Percentiles rank a stretch among this genome's conserved stretches.
Evolutionary conservation across 2,329 filamentous ascomycete genomes (phyloP).

Genomic region (Aureobasidium musti): DNA sequence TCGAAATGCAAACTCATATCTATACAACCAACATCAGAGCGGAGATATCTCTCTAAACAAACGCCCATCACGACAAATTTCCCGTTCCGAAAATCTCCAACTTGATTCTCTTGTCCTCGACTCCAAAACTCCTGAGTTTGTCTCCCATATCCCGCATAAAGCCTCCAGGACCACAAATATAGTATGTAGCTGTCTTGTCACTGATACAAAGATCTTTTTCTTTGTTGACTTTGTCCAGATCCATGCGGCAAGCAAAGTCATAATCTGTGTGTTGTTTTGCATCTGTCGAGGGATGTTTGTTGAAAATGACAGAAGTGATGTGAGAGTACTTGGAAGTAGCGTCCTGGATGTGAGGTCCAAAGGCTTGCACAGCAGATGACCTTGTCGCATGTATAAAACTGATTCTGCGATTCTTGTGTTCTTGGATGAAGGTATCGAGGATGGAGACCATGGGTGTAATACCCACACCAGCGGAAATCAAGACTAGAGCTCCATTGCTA

Average conservation of each 20-base stretch:
- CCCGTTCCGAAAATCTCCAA: constrained; percentile 53
- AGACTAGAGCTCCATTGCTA: constrained; percentile 57
- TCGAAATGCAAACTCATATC: not conserved
- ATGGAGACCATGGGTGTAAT: constrained; percentile 68
- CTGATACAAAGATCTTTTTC: constrained; percentile 58
- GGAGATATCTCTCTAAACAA: not conserved
- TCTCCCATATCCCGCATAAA: constrained; percentile 67
- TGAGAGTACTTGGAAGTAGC: not conserved
- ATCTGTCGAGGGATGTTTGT: constrained; percentile 53
- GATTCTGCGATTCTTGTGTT: constrained; percentile 51
- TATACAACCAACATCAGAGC: not conserved
- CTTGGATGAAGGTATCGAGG: constrained; percentile 56
- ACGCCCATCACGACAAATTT: not conserved
- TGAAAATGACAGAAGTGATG: constrained; percentile 60
- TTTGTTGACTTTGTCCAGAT: constrained; percentile 58
- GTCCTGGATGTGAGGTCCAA: constrained; percentile 52
- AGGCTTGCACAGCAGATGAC: constrained; percentile 56
- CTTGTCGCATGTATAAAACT: constrained; percentile 65
- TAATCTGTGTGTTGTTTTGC: constrained; percentile 59
- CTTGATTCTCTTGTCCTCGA: constrained; percentile 60
- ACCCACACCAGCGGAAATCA: constrained; percentile 69
- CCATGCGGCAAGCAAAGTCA: constrained; percentile 59
- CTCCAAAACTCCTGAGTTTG: constrained; percentile 58
- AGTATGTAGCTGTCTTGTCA: constrained; percentile 63
- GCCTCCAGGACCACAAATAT: constrained; percentile 66